Conservation (phyloP, 2,329 filamentous ascomycete genomes). For the Exophiala sp. region DNA sequence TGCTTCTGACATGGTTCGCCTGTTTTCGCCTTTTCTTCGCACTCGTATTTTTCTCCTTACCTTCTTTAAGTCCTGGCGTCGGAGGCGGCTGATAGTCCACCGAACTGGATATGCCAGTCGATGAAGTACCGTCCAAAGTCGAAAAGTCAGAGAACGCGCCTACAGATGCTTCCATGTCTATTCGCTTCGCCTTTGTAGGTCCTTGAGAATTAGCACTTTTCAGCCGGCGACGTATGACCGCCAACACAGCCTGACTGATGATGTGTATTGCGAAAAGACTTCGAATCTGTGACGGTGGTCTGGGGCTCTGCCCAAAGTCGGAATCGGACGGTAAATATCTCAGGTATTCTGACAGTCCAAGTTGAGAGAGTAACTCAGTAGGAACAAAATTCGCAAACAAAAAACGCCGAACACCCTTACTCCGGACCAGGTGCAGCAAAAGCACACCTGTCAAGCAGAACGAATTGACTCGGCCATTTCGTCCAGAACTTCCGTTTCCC, state of each 20-base stretch:
- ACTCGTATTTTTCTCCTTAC: constrained; percentile 56
- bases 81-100: constrained; percentile 48
- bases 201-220: constrained; percentile 40
- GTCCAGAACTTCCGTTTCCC: constrained; percentile 66
- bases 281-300: constrained; percentile 43
- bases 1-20: constrained; percentile 82
- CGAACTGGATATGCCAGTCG: constrained; percentile 39
- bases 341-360: constrained; percentile 42
- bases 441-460: constrained; percentile 46
- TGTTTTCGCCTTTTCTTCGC: constrained; percentile 86
- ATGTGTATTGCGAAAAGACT: constrained; percentile 50
- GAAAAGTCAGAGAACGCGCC: constrained; percentile 43
- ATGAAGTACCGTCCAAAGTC: constrained; percentile 40
- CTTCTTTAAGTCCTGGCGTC: constrained; percentile 51
- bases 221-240: constrained; percentile 46
- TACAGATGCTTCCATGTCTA: constrained; percentile 45
- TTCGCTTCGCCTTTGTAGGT: constrained; percentile 40
- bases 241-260: constrained; percentile 46
- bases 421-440: constrained; percentile 44
- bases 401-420: constrained; percentile 49
- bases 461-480: constrained; percentile 45
- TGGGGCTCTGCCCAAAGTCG: constrained; percentile 37
- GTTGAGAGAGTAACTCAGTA: constrained; percentile 42
- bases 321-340: constrained; percentile 41
- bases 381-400: constrained; percentile 45